A percentile compares a stretch with the other conserved stretches of the same genome.
Evolutionary conservation across 768 basidiomycete species (phyloP).

Genomic region (Russula sp.): DNA sequence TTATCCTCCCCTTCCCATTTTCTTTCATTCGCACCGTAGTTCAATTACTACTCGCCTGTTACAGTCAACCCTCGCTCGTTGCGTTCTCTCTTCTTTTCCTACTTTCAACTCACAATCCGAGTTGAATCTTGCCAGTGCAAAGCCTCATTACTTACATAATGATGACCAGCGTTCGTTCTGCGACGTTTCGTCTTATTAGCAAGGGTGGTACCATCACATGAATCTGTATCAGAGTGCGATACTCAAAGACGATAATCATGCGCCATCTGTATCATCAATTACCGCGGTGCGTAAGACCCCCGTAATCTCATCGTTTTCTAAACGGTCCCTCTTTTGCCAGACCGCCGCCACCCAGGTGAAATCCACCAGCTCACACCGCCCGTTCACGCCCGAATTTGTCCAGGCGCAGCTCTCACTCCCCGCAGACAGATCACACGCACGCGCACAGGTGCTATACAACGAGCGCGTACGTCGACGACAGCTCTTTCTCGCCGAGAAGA

Average conservation of each 20-base stretch:
- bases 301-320: background rate
- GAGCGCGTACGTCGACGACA: slow-evolving; percentile 17
- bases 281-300: slow-evolving; percentile 7
- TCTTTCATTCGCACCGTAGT: background rate
- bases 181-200: background rate
- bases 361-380: slow-evolving; percentile 32
- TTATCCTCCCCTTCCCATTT: background rate
- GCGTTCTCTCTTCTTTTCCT: background rate
- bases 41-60: background rate
- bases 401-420: slow-evolving; percentile 41
- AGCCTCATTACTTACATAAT: background rate
- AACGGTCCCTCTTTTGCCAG: background rate
- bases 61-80: background rate
- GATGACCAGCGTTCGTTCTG: background rate
- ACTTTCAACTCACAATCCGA: slow-evolving; percentile 14
- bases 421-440: background rate
- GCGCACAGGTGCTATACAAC: slow-evolving; percentile 3
- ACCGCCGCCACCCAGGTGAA: slow-evolving; percentile 34
- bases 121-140: background rate
- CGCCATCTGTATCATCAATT: background rate
- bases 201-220: no score
- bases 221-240: slow-evolving; percentile 3
- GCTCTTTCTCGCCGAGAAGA: background rate
- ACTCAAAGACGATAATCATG: background rate
- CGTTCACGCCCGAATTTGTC: slow-evolving; percentile 64